Evolutionary conservation across 208 protist species (phyloP).

Genomic region (Trichomonas vaginalis): DNA sequence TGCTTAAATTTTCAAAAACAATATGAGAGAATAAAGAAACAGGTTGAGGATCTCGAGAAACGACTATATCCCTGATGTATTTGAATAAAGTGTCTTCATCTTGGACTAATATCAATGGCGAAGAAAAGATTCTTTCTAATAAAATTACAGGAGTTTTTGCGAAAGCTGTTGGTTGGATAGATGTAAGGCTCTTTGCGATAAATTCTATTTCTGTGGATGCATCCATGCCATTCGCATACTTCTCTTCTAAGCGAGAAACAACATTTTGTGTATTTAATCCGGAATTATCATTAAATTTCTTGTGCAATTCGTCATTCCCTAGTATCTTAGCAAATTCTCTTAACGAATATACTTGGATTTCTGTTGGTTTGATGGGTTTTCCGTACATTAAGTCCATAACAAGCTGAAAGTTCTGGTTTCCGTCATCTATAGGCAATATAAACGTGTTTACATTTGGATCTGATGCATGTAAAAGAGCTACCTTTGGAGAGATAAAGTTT

Average conservation of each 20-base stretch:
- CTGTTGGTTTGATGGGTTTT: neutral
- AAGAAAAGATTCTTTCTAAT: neutral
- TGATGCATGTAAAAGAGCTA: neutral
- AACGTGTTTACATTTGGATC: neutral
- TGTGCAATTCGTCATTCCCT: neutral
- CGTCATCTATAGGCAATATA: neutral
- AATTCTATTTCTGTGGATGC: neutral
- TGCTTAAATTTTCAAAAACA: neutral
- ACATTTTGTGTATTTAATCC: neutral
- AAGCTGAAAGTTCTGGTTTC: neutral
- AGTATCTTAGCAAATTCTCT: neutral
- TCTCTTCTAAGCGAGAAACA: neutral
- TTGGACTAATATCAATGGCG: neutral
- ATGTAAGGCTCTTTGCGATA: neutral
- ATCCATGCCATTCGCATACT: neutral
- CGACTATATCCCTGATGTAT: neutral
- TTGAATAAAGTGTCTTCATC: neutral
- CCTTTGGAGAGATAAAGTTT: neutral
- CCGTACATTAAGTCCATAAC: neutral
- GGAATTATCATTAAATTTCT: neutral
- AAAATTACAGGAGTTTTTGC: neutral
- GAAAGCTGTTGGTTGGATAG: neutral
- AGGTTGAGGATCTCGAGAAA: neutral
- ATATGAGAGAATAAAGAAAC: neutral
- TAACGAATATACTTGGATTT: neutral